These are phyloP conservation scores for Xylariaceae sp. DNA, from an alignment of 2,329 filamentous ascomycete genomes.

Conservation along the genomic window DNA sequence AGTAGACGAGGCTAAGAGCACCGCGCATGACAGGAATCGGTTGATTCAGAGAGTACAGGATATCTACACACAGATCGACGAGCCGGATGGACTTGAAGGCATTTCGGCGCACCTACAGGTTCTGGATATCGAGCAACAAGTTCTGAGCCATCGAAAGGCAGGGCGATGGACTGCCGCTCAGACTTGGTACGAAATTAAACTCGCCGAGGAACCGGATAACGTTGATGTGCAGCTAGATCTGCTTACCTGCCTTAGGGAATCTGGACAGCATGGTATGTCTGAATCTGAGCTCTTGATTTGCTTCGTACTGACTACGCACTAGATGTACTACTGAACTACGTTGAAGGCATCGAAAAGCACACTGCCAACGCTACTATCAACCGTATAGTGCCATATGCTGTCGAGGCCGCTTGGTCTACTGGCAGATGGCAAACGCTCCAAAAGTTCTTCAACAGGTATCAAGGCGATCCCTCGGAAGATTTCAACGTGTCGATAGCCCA, in stretches of 20 bases:
- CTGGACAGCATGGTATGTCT: constrained; percentile 78
- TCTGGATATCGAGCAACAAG: constrained; percentile 88
- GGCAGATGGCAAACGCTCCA: constrained; percentile 72
- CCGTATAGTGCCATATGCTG: constrained; percentile 71
- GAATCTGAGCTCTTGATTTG: background rate
- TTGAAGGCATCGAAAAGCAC: constrained; percentile 63
- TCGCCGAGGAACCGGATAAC: constrained; percentile 73
- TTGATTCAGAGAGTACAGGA: constrained; percentile 77
- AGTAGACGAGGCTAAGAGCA: constrained; percentile 40
- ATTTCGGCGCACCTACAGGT: constrained; percentile 82
- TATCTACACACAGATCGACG: constrained; percentile 96
- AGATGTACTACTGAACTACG: constrained; percentile 83
- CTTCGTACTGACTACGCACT: constrained; percentile 21
- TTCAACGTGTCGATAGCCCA: constrained; percentile 80
- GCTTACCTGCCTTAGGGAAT: constrained; percentile 83
- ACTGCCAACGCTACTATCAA: constrained; percentile 46
- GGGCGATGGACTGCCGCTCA: constrained; percentile 92
- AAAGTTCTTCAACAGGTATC: constrained; percentile 55
- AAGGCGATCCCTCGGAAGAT: constrained; percentile 51
- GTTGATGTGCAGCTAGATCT: constrained; percentile 75
- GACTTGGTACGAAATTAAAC: constrained; percentile 92
- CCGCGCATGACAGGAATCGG: constrained; percentile 51
- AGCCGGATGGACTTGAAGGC: constrained; percentile 92
- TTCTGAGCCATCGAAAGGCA: constrained; percentile 86
- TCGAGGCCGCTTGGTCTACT: constrained; percentile 89